Evolutionary conservation across 495 filamentous ascomycete genomes (phyloP), one percentile per base, ranked within the genome.

Genomic region (Collariella sp.): DNA sequence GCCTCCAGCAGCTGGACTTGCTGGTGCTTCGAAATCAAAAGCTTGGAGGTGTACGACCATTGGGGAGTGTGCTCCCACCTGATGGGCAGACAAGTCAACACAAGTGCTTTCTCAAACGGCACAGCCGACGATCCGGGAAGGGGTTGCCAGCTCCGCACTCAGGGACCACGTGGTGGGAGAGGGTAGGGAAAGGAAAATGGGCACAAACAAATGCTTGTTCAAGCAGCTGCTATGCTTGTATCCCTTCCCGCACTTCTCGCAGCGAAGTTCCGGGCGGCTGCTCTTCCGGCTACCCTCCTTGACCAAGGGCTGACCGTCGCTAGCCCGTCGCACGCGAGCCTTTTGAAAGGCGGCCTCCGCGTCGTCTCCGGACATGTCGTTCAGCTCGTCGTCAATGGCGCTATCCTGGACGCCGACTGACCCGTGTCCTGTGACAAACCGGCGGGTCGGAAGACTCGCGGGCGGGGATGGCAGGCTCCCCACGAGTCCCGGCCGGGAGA

Each of bases 171-270:
- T 52, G 57, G 51, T 57, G 71, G 68, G 68, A 70, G 72, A 71
- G 68, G 68, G 69, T 62, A 67, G 68, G 57, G 67, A 59, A 61
- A 64, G 63, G 72, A 75, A 71, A 76, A 70, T 73, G 80, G 77
- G 79, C 83, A 96, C 93, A 83, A 85, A 98, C 93, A 96, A 89
- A 85, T 98, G 93, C 83, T 98, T 98, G 70, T 88, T 93, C 78
- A 98, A 84, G 85, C 93, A 98, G 79, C 94, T 97, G 83, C 91
- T 91, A 82, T 98, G 93, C 85, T 98, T 98, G 83, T 98, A 98
- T 75, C 88, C 90, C 80, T 98, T 98, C 71, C 93, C 93, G 79
- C 93, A 98, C 72, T 88, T 93, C 66, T 96, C 91, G 76, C 93
- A 98, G 72, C 88, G 87, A 65, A 98, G 79, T 68, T 96, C 91